Conservation (phyloP, 768 basidiomycete genomes). For the Serpula lacrymans region DNA sequence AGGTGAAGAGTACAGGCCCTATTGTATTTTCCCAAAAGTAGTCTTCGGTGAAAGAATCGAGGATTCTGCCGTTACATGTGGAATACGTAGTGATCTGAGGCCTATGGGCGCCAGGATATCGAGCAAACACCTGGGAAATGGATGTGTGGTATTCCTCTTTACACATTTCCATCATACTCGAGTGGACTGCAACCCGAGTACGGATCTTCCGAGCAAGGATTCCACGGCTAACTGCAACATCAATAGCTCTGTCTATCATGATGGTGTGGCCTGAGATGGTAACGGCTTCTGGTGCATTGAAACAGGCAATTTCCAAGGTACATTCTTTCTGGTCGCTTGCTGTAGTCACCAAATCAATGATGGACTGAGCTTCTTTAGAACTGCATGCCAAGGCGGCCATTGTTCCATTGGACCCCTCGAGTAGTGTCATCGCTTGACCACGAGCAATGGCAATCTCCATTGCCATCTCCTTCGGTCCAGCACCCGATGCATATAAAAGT, state of each 20-base stretch:
- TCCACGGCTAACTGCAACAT: conserved; percentile 20
- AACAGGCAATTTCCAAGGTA: conserved; percentile 36
- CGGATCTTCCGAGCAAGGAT: conserved; percentile 35
- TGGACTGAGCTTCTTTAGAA: conserved; percentile 20
- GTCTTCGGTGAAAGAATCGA: conserved; percentile 24
- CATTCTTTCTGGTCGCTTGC: no score
- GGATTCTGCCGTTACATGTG: conserved; percentile 25
- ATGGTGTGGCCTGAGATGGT: conserved; percentile 31
- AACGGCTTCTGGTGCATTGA: conserved; percentile 36
- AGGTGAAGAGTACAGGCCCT: conserved; percentile 32
- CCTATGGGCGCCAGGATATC: conserved; percentile 21
- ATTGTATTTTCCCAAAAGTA: conserved; percentile 41
- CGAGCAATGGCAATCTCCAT: conserved; percentile 42
- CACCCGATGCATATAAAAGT: background rate
- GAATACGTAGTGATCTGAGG: conserved; percentile 34
- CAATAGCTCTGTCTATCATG: conserved; percentile 27
- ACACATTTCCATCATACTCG: conserved; percentile 33
- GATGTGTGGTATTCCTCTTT: conserved; percentile 20
- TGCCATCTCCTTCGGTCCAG: conserved; percentile 32
- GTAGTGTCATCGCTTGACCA: conserved; percentile 31
- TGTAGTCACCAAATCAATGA: conserved; percentile 7
- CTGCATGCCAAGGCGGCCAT: conserved; percentile 44
- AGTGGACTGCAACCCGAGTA: conserved; percentile 37
- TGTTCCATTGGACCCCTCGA: conserved; percentile 31
- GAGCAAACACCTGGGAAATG: conserved; percentile 29